phyloP scores from a whole-genome alignment of 2,329 filamentous ascomycete genomes.

The Epichloe brachyelytri region DNA sequence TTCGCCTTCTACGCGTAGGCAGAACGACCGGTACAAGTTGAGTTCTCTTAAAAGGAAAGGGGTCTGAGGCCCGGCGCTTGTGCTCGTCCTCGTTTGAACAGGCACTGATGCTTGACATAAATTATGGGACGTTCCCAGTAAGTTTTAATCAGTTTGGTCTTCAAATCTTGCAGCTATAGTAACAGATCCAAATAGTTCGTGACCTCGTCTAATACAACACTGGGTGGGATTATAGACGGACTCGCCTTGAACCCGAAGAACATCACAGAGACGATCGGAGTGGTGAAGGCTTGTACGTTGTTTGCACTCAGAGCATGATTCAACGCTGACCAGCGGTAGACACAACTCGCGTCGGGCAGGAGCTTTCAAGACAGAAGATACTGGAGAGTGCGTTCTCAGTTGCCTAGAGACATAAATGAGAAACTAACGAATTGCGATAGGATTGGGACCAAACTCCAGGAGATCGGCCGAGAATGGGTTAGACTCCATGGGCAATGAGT shows the following conservation, averaged over 20 bases:
- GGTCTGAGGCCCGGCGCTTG: slow-evolving; percentile 9
- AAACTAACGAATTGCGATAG: slow-evolving; percentile 13
- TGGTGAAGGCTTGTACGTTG: neutral
- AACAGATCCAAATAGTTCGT: neutral
- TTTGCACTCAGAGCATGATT: too few species aligned
- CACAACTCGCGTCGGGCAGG: slow-evolving; percentile 8
- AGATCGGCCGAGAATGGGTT: slow-evolving; percentile 29
- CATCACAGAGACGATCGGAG: slow-evolving; percentile 23
- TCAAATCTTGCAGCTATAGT: slow-evolving; percentile 1
- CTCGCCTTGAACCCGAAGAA: slow-evolving; percentile 35
- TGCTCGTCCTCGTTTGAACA: slow-evolving; percentile 12
- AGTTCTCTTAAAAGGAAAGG: slow-evolving; percentile 5
- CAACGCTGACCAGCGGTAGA: neutral
- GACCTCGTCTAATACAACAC: slow-evolving; percentile 15
- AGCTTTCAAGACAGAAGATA: slow-evolving; percentile 9
- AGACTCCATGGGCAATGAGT: too few species aligned
- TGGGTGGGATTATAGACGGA: slow-evolving; percentile 15
- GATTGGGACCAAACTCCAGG: slow-evolving; percentile 32
- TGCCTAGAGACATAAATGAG: neutral
- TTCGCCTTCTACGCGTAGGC: too few species aligned
- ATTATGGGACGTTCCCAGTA: slow-evolving; percentile 30
- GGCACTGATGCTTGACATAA: slow-evolving; percentile 53
- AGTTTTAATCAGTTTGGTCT: slow-evolving; percentile 6
- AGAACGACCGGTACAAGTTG: too few species aligned
- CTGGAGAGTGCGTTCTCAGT: slow-evolving; percentile 9